Base-by-base conservation (phyloP, 805 yeast genomes). In the Ascoidea tarda region DNA sequence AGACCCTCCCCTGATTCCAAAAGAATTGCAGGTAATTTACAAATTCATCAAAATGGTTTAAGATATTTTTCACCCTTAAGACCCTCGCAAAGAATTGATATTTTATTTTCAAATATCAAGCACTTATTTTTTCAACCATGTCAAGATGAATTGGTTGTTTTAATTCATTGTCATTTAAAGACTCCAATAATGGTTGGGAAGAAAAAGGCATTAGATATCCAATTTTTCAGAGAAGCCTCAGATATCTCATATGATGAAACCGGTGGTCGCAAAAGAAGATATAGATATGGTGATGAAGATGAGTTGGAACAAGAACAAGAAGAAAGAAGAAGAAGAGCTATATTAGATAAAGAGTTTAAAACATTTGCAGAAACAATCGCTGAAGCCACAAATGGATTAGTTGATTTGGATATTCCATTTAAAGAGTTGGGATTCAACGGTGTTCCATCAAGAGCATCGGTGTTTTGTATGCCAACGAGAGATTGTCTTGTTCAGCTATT, bases 281-380 rank as follows among this genome's bases (percentile, higher is more conserved):
- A 78, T 59, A 71, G 93, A 63, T 93, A 93, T 65, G 99, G 99
- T 49, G 99, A 93, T 66, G 99, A 93, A 67, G 99, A 93, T 67
- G 99, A 93, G 70, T 74, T 93, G 58, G 98, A 93, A 69, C 97
- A 91, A 69, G 99, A 93, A 71, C 97, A 91, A 69, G 98, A 93
- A 67, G 99, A 93, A 70, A 82, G 97, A 71, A 78, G 91, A 68
- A 79, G 96, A 69, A 86, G 95, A 62, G 85, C 87, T 31, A 78
- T 87, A 46, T 77, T 93, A 62, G 96, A 93, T 69, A 87, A 85
- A 66, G 98, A 93, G 68, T 93, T 90, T 70, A 83, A 81, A 67
- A 74, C 76, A 49, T 93, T 89, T 70, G 91, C 91, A 16, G 97
- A 93, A 68, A 78, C 83, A 56, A 90, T 93, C 59, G 82, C 96